phyloP scores from a whole-genome alignment of 345 rosid species.

The Boechera stricta region DNA sequence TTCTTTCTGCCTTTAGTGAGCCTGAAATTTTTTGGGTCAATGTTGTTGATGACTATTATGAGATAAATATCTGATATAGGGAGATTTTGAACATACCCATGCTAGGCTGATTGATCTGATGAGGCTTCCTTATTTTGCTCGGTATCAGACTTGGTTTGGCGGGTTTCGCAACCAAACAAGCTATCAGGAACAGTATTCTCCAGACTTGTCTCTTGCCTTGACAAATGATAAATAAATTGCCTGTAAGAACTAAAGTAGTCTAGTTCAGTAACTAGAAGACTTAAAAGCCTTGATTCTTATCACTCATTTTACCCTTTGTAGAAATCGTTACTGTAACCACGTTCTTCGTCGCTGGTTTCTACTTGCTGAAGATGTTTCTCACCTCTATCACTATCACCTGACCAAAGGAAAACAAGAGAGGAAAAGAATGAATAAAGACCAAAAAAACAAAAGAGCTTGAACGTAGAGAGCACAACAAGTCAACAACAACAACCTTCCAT shows the following conservation, averaged over 20 bases:
- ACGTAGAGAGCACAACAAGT: slow-evolving; percentile 5
- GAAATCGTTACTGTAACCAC: not conserved
- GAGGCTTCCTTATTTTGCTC: not conserved
- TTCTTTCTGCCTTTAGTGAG: not conserved
- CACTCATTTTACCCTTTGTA: slow-evolving; percentile 25
- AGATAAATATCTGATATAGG: not conserved
- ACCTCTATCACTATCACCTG: slow-evolving; percentile 16
- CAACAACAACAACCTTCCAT: slow-evolving; percentile 27
- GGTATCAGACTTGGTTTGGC: slow-evolving; percentile 3
- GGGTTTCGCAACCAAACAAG: slow-evolving; percentile 20
- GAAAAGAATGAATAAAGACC: not conserved
- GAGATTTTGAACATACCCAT: slow-evolving; percentile 10
- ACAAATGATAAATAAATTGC: slow-evolving; percentile 1
- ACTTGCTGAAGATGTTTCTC: slow-evolving; percentile 11
- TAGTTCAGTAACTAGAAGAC: not conserved
- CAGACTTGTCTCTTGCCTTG: slow-evolving; percentile 29
- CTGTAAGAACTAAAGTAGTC: slow-evolving; percentile 14
- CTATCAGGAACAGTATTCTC: slow-evolving; percentile 37
- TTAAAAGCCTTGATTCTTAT: not conserved
- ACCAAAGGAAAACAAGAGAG: not conserved
- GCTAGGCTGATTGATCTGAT: slow-evolving; percentile 31
- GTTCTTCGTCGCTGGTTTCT: slow-evolving; percentile 20
- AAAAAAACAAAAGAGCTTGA: not conserved
- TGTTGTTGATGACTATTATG: not conserved
- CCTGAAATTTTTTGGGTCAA: not conserved